Conservation (phyloP, 331 rosid species). For the Telfairia occidentalis region DNA sequence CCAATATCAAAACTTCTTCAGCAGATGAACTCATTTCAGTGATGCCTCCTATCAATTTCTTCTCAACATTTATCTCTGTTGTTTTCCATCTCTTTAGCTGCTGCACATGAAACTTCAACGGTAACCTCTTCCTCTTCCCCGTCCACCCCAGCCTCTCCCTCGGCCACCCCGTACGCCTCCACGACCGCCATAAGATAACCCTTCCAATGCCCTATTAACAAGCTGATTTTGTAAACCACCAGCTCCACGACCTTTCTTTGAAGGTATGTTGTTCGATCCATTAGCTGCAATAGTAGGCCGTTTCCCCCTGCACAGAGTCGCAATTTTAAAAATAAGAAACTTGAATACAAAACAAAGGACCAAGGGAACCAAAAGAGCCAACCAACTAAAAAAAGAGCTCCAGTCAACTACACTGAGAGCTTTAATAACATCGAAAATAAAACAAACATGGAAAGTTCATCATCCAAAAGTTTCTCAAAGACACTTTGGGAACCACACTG, state of each 20-base stretch:
- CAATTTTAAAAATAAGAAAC: no score
- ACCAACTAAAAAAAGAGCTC: no score
- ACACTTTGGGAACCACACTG: neutral
- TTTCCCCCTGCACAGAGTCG: constrained; percentile 42
- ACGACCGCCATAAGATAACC: constrained; percentile 70
- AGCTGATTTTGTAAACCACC: constrained; percentile 70
- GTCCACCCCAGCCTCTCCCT: constrained; percentile 39
- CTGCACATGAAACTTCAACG: constrained; percentile 25
- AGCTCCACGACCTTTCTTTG: constrained; percentile 76
- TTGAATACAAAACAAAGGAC: no score
- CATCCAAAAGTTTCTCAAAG: neutral
- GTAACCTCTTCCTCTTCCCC: constrained; percentile 63
- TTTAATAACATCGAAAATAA: no score
- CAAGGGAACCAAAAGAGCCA: no score
- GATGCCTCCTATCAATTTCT: neutral
- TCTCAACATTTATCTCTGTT: neutral
- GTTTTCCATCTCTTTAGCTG: constrained; percentile 21
- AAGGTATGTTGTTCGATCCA: constrained; percentile 44
- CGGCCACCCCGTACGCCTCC: constrained; percentile 48
- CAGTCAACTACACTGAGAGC: no score
- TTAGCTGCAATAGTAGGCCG: constrained; percentile 46
- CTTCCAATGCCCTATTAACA: constrained; percentile 78
- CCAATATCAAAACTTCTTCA: constrained; percentile 12
- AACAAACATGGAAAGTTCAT: neutral
- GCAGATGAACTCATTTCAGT: neutral